Evolutionary conservation across 192 early-diverging fungal genomes (phyloP).

Genomic region (Borealophlyctis nickersoniae): DNA sequence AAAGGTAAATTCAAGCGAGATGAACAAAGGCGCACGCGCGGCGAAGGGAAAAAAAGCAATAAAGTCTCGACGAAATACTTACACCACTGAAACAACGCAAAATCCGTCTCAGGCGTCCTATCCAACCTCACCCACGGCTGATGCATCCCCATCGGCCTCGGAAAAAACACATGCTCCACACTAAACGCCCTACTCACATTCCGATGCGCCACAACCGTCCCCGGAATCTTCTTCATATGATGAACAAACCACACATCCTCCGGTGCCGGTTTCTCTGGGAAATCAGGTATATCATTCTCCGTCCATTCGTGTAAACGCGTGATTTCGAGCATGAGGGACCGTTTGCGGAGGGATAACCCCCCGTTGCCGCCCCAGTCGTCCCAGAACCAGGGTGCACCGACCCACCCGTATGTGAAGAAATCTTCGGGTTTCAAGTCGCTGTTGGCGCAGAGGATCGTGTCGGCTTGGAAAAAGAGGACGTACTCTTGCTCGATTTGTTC

Average conservation of each 20-base stretch:
- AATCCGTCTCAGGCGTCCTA: no score
- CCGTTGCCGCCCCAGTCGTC: conserved; percentile 7
- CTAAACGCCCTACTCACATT: no score
- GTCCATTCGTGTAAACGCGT: no score
- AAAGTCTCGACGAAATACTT: no score
- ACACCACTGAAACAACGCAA: no score
- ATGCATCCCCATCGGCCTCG: no score
- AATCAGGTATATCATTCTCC: not conserved
- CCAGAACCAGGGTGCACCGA: conserved; percentile 1
- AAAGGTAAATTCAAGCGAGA: no score
- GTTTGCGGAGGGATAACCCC: conserved; percentile 4
- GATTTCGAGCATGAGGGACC: not conserved
- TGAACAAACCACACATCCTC: conserved; percentile 11
- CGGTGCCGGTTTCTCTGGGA: not conserved
- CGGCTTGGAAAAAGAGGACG: conserved; percentile 14
- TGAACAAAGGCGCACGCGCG: no score
- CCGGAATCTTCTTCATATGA: not conserved
- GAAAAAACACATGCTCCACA: no score
- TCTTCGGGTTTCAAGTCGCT: conserved; percentile 6
- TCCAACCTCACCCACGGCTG: no score
- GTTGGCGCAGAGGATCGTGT: conserved; percentile 14
- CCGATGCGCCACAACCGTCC: no score
- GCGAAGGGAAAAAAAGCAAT: no score
- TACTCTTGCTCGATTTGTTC: conserved; percentile 5
- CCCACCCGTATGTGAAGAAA: conserved; percentile 1